Percentiles rank a stretch among this genome's conserved stretches.
Evolutionary conservation across 2,329 filamentous ascomycete species (phyloP).

Genomic region (Fusarium guadeloupense): DNA sequence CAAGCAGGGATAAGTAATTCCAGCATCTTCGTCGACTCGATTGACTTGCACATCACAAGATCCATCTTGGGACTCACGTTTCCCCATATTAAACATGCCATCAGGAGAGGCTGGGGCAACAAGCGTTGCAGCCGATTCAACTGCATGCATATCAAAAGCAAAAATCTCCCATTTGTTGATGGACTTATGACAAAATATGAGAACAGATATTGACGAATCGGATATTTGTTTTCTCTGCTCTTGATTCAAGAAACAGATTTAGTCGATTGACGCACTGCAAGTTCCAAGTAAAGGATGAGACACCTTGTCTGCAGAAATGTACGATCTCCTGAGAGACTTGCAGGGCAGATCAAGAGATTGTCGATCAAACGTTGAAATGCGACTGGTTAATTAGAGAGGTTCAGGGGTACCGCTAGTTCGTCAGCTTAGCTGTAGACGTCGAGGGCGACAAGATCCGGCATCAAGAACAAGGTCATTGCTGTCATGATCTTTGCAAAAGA

Average conservation of each 20-base stretch:
- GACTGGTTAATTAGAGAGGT: constrained; percentile 15
- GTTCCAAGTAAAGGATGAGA: constrained; percentile 17
- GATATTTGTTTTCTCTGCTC: not conserved
- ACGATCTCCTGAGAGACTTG: constrained; percentile 3
- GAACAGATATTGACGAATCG: not conserved
- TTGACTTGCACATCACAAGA: constrained; percentile 5
- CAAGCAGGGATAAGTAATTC: constrained; percentile 20
- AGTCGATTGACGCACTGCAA: not conserved
- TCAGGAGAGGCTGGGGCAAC: constrained; percentile 7
- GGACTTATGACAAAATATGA: not conserved
- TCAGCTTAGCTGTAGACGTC: constrained; percentile 17
- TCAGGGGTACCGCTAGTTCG: constrained; percentile 16
- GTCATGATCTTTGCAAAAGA: not conserved
- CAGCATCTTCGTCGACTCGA: not conserved
- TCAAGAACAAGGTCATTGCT: not conserved
- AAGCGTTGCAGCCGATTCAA: not conserved
- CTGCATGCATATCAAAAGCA: not conserved
- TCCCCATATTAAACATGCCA: constrained; percentile 35
- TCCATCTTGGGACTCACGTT: constrained; percentile 14
- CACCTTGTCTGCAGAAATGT: constrained; percentile 4
- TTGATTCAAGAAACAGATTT: not conserved
- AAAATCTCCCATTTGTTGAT: not conserved
- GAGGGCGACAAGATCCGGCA: constrained; percentile 13
- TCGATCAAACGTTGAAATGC: constrained; percentile 20
- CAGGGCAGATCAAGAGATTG: constrained; percentile 8